Evolutionary conservation across 345 rosid species (phyloP).

Genomic region (Melaleuca alternifolia): DNA sequence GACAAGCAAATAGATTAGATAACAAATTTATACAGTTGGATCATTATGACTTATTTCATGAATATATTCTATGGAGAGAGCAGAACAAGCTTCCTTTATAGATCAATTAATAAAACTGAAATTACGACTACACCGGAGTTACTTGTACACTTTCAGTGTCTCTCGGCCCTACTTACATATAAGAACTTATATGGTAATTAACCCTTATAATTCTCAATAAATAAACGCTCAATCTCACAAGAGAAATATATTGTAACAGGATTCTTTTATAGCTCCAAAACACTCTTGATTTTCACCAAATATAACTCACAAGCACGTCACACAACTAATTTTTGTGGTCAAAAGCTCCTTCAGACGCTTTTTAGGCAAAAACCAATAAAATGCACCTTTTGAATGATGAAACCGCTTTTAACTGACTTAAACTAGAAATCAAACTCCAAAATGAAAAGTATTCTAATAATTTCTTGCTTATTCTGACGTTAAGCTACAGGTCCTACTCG

Average conservation of each 20-base stretch:
- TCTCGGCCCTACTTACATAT: background rate
- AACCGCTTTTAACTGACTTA: background rate
- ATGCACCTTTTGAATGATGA: background rate
- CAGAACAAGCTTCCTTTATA: background rate
- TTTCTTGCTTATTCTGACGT: background rate
- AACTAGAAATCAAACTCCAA: background rate
- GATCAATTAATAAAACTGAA: background rate
- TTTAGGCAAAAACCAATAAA: background rate
- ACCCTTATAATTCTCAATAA: rapidly evolving
- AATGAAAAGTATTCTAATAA: background rate
- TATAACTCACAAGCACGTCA: background rate
- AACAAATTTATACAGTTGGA: no score
- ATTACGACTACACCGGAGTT: background rate
- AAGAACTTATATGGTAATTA: background rate
- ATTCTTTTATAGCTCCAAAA: background rate
- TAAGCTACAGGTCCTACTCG: background rate
- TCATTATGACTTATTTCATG: background rate
- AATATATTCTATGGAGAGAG: background rate
- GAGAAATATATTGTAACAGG: background rate
- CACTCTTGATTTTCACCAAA: background rate
- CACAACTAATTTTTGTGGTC: background rate
- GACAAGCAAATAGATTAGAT: background rate
- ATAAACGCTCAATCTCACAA: background rate
- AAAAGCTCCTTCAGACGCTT: background rate
- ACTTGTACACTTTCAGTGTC: background rate